Percentiles rank a stretch among this genome's conserved stretches.
Evolutionary conservation across 345 rosid species (phyloP).

Genomic region (Syzygium grande): DNA sequence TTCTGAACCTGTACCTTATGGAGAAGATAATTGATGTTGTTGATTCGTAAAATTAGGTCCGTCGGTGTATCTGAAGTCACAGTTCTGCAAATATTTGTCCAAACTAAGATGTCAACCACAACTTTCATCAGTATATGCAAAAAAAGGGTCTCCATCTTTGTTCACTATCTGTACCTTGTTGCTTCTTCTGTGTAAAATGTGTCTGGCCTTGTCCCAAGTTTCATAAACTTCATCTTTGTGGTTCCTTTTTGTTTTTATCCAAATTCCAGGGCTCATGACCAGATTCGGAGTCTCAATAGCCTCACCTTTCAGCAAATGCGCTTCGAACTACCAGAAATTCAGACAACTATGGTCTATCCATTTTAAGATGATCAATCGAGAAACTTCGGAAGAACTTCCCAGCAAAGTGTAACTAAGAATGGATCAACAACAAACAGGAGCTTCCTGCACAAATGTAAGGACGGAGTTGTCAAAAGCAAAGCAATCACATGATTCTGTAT

Average conservation of each 20-base stretch:
- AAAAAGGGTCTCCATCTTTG: neutral
- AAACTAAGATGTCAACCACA: neutral
- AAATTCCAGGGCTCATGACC: slow-evolving; percentile 6
- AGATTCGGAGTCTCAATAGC: neutral
- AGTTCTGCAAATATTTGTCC: slow-evolving; percentile 41
- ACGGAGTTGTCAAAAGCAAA: neutral
- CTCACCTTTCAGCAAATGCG: neutral
- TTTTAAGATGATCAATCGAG: neutral
- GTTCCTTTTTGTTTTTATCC: slow-evolving; percentile 4
- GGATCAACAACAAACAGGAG: neutral
- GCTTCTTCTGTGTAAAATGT: slow-evolving; percentile 88
- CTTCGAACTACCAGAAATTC: neutral
- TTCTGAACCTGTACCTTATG: slow-evolving; percentile 51
- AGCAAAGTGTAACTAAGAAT: neutral
- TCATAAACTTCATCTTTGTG: slow-evolving; percentile 87
- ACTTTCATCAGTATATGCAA: neutral
- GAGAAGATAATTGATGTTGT: slow-evolving; percentile 59
- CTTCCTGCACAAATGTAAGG: neutral
- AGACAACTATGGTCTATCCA: neutral
- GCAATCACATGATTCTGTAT: neutral
- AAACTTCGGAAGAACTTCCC: neutral
- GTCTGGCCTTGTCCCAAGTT: slow-evolving; percentile 81
- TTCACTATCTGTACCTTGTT: slow-evolving; percentile 39
- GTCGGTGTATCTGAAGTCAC: slow-evolving; percentile 53
- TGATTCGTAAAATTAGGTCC: slow-evolving; percentile 58